Evolutionary conservation across 768 basidiomycete genomes (phyloP).

Genomic region (Suillus ampliporus): DNA sequence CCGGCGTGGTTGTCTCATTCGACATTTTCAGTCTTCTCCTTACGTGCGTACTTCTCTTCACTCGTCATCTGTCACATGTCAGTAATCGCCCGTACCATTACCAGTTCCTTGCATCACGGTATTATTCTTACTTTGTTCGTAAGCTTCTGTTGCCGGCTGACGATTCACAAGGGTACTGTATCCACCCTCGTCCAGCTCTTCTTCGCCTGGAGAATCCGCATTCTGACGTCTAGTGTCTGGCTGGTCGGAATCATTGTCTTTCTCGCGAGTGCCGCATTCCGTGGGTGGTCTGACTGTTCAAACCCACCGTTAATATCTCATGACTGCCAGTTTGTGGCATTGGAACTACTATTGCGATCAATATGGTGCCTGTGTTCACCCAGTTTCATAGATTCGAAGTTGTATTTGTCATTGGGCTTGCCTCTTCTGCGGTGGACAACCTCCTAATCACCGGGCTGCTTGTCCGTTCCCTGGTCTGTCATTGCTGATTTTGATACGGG

Average conservation of each 20-base stretch:
- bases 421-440: conserved; percentile 50
- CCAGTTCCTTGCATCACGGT: conserved; percentile 33
- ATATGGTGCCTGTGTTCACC: conserved; percentile 31
- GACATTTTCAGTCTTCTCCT: conserved; percentile 33
- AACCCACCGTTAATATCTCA: conserved; percentile 11
- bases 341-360: conserved; percentile 36
- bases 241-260: conserved; percentile 17
- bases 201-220: conserved; percentile 34
- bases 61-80: conserved; percentile 8
- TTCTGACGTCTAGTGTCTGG: conserved; percentile 22
- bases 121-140: conserved; percentile 6
- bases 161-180: conserved; percentile 26
- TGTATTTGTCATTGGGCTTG: conserved; percentile 48
- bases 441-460: conserved; percentile 51
- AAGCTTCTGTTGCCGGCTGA: conserved; percentile 1
- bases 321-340: conserved; percentile 32
- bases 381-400: conserved; percentile 37
- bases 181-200: conserved; percentile 34
- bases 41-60: conserved; percentile 20
- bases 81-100: neutral
- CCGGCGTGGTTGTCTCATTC: neutral
- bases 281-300: conserved; percentile 16
- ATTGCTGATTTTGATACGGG: neutral
- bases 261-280: conserved; percentile 25
- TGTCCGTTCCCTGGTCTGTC: conserved; percentile 47